Conservation (phyloP, 306 rosid genomes). For the Castanea crenata region DNA sequence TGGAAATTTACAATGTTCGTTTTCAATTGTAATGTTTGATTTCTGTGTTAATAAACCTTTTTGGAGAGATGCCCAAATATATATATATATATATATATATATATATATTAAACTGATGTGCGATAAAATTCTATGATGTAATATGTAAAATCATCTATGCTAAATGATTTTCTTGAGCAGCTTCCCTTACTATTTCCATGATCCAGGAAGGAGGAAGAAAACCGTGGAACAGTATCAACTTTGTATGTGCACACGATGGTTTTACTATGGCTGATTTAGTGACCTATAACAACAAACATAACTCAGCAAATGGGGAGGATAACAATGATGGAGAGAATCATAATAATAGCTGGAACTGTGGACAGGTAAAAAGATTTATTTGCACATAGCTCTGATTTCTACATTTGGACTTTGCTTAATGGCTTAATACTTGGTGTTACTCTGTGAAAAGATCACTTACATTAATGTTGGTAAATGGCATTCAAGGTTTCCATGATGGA, state of each 20-base stretch:
- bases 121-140: background rate
- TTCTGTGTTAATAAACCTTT: background rate
- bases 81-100: too few species aligned
- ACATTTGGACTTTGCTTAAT: conserved; percentile 16
- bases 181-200: conserved; percentile 26
- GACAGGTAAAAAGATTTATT: conserved; percentile 48
- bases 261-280: conserved; percentile 95
- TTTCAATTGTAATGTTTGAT: background rate
- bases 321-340: conserved; percentile 97
- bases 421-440: background rate
- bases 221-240: conserved; percentile 92
- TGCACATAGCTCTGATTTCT: conserved; percentile 1
- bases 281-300: conserved; percentile 79
- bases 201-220: conserved; percentile 83
- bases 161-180: conserved; percentile 20
- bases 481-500: background rate
- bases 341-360: conserved; percentile 99
- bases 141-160: background rate
- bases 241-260: conserved; percentile 90
- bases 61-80: background rate
- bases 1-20: background rate
- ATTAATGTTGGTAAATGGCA: background rate
- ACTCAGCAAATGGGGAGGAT: conserved; percentile 85
- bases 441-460: background rate
- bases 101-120: background rate